A percentile compares a stretch with the other conserved stretches of the same genome.
Evolutionary conservation across 345 rosid species (phyloP).

Genomic region (Moricandia moricandioides): DNA sequence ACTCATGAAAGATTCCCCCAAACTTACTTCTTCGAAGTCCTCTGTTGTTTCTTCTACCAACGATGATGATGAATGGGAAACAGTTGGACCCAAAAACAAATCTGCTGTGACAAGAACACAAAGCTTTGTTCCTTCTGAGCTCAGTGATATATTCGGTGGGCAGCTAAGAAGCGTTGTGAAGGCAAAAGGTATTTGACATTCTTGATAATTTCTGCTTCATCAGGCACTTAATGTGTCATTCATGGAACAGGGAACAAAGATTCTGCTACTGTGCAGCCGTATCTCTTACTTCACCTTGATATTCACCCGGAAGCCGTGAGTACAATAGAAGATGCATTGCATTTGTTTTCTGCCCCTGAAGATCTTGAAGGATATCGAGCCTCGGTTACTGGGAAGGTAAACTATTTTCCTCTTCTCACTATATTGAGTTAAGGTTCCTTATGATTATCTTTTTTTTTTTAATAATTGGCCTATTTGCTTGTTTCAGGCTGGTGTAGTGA

Average conservation of each 20-base stretch:
- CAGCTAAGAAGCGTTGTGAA: slow-evolving; percentile 73
- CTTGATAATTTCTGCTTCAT: slow-evolving; percentile 5
- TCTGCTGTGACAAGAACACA: slow-evolving; percentile 90
- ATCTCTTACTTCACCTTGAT: slow-evolving; percentile 84
- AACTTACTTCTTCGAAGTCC: slow-evolving; percentile 41
- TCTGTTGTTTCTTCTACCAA: slow-evolving; percentile 50
- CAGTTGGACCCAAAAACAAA: slow-evolving; percentile 89
- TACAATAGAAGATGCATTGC: slow-evolving; percentile 83
- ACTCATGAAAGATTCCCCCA: slow-evolving; percentile 50
- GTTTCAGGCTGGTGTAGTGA: slow-evolving; percentile 72
- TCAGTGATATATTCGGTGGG: slow-evolving; percentile 90
- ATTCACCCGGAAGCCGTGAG: slow-evolving; percentile 68
- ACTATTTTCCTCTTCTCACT: neutral
- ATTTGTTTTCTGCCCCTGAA: slow-evolving; percentile 70
- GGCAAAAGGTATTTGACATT: slow-evolving; percentile 54
- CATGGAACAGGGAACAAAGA: slow-evolving; percentile 60
- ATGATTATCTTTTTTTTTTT: neutral
- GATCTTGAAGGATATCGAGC: slow-evolving; percentile 86
- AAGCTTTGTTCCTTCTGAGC: slow-evolving; percentile 66
- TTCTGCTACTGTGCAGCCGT: slow-evolving; percentile 89
- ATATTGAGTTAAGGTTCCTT: neutral
- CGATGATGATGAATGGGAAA: slow-evolving; percentile 96
- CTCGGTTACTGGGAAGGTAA: slow-evolving; percentile 80
- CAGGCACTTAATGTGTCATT: slow-evolving; percentile 2
- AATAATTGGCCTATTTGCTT: slow-evolving; percentile 3